Conservation (phyloP, 2,329 filamentous ascomycete genomes). For the Talaromyces sp. region DNA sequence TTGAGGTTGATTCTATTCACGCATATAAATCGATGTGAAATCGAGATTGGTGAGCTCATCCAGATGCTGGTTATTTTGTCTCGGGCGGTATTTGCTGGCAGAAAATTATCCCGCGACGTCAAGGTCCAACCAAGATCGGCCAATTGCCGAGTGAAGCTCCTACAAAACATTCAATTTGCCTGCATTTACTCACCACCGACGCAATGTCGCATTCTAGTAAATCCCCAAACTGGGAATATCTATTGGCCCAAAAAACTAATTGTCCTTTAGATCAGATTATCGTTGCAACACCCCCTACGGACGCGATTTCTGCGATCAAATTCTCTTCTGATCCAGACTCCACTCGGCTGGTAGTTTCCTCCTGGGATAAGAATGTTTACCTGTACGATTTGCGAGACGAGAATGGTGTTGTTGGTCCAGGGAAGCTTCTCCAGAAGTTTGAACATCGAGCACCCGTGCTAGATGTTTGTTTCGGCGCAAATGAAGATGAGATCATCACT, state of each 20-base stretch:
- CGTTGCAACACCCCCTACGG: conserved; percentile 73
- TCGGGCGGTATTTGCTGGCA: conserved; percentile 8
- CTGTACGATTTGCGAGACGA: conserved; percentile 69
- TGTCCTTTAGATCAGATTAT: conserved; percentile 64
- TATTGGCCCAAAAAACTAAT: conserved; percentile 4
- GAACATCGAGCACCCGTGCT: conserved; percentile 82
- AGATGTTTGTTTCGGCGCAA: conserved; percentile 83
- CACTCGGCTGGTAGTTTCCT: conserved; percentile 80
- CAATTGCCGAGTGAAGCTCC: conserved; percentile 2
- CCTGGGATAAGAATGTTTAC: conserved; percentile 91
- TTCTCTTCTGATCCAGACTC: conserved; percentile 74
- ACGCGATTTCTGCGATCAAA: conserved; percentile 79
- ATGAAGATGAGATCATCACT: conserved; percentile 78
- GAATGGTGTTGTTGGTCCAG: conserved; percentile 52
- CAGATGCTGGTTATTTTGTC: neutral
- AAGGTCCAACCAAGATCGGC: conserved; percentile 20
- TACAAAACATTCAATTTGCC: neutral
- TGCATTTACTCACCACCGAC: neutral
- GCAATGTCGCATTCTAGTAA: conserved; percentile 41
- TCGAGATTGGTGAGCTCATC: neutral
- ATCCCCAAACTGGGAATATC: conserved; percentile 5
- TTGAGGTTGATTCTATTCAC: neutral
- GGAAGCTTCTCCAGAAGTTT: conserved; percentile 66
- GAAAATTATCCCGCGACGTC: conserved; percentile 15
- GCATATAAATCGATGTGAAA: neutral